Conservation (phyloP, 83 land plant species). For the Picea engelmannii region DNA sequence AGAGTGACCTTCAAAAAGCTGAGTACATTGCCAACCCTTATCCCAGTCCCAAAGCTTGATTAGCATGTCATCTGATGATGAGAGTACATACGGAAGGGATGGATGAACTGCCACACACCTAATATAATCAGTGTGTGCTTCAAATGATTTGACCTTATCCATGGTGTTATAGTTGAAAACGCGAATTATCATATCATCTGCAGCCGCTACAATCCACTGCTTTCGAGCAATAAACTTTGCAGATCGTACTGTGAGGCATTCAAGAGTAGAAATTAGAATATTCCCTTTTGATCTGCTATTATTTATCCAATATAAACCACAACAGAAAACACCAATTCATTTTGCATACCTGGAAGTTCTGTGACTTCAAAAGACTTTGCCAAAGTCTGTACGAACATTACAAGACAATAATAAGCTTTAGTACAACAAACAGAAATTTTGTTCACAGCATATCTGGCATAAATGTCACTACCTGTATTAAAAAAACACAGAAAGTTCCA, state of each 20-base stretch:
- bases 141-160: conserved; percentile 51
- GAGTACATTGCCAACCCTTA: conserved; percentile 52
- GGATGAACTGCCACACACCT: conserved; percentile 51
- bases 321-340: conserved; percentile 11
- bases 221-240: conserved; percentile 95
- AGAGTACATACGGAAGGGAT: conserved; percentile 45
- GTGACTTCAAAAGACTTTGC: conserved; percentile 97
- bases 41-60: conserved; percentile 65
- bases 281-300: not conserved
- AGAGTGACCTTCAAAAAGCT: conserved; percentile 50
- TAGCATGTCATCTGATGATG: conserved; percentile 56
- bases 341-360: conserved; percentile 85
- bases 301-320: not conserved
- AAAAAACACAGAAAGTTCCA: not conserved
- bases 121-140: conserved; percentile 54
- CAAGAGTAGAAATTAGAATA: conserved; percentile 14
- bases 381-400: conserved; percentile 60
- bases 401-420: too few species aligned
- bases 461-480: too few species aligned
- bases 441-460: too few species aligned
- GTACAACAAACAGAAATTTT: too few species aligned
- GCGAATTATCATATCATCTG: conserved; percentile 98
- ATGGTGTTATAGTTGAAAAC: conserved; percentile 97
- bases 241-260: conserved; percentile 73
- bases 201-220: conserved; percentile 99